Conservation (phyloP, 2,329 filamentous ascomycete species). For the Cytospora chrysosperma region DNA sequence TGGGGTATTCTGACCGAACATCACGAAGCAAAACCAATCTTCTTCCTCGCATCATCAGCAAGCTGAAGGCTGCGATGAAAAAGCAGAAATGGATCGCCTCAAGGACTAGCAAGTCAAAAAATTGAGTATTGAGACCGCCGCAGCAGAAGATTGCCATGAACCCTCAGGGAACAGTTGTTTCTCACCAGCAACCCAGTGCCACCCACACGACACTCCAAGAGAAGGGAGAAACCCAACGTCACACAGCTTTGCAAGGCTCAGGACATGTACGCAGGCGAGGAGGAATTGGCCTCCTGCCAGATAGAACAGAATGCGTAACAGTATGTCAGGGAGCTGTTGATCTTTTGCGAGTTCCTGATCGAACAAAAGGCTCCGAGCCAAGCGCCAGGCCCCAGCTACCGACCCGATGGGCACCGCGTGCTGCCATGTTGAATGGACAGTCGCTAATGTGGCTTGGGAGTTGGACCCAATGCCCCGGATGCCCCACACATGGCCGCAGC, state of each 20-base stretch:
- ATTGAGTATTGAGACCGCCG: constrained; percentile 1
- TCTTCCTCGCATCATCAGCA: constrained; percentile 9
- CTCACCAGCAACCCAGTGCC: constrained; percentile 10
- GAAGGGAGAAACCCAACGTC: constrained; percentile 13
- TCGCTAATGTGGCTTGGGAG: constrained; percentile 12
- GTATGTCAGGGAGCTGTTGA: background rate
- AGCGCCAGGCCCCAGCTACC: constrained; percentile 19
- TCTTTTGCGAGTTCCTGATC: constrained; percentile 11
- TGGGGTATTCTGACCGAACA: too few species aligned
- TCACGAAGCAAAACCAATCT: background rate
- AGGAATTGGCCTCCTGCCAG: constrained; percentile 10
- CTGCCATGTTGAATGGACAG: constrained; percentile 11
- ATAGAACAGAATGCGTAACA: background rate
- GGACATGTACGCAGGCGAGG: constrained; percentile 2
- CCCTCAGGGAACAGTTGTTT: constrained; percentile 9
- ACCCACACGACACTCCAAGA: constrained; percentile 4
- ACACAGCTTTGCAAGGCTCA: constrained; percentile 16
- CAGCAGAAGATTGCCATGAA: constrained; percentile 3
- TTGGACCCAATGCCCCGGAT: constrained; percentile 16
- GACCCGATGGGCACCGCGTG: constrained; percentile 17
- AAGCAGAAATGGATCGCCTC: background rate
- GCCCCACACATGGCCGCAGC: constrained; percentile 17
- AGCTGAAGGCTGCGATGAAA: constrained; percentile 9
- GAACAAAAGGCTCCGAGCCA: background rate
- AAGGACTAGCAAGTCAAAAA: constrained; percentile 5